Evolutionary conservation across 192 early-diverging fungal genomes (phyloP), one percentile per base, ranked within the genome.

Genomic region (Umbelopsis vinacea): DNA sequence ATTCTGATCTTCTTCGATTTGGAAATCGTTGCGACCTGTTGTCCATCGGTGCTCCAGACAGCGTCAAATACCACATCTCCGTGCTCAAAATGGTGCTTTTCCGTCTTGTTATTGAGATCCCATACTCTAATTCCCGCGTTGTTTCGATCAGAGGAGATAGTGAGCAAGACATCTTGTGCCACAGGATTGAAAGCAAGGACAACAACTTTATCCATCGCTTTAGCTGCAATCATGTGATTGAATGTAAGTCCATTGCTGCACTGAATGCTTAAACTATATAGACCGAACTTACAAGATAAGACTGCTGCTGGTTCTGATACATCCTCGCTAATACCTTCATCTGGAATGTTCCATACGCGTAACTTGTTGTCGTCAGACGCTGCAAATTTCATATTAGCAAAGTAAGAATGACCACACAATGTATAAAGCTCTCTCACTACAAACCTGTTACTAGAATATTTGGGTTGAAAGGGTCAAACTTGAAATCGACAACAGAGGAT

Each of bases 381-480:
- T 63, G 19, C n/a, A n/a, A 35, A n/a, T 38, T 3, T 10, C 29
- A 70, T 11, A 52, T 35, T 5, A 23, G 22, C 33, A 17, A 21
- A 19, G 10, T 35, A 8, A 46, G n/a, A 0, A 17, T 14, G 2
- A 17, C 4, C 22, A n/a, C 19, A 66, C 4, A 22, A 26, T 50
- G 0, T 43, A 12, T 4, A 11, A 6, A 46, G 17, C 11, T 46
- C 47, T n/a, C 10, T 8, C n/a, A n/a, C 1, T 29, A 11, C 43
- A 43, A 66, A 79, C 78, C 73, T 48, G 89, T 89, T 22, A 86
- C 80, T 22, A 94, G 75, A 11, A 73, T 40, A 19, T 80, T 78
- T 5, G 74, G 74, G 71, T 91, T 83, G 79, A 95, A 94, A 17
- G 93, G 92, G 70, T 93, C 86, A 47, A 91, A 89, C 60, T 88